Conservation (phyloP, 108 stramenopile species). For the Chaetoceros tenuissimus region DNA sequence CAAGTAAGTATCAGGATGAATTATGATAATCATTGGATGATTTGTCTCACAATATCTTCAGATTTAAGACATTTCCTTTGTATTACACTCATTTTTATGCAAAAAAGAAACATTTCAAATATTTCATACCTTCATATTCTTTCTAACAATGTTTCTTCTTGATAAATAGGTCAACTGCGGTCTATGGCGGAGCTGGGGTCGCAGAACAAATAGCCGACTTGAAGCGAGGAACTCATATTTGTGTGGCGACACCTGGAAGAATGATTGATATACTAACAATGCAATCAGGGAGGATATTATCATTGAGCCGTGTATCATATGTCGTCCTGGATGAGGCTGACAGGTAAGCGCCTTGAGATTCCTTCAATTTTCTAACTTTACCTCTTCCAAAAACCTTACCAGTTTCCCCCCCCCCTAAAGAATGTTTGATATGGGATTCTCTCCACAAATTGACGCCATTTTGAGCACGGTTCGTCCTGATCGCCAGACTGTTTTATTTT, state of each 20-base stretch:
- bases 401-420: no score
- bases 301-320: conserved; percentile 85
- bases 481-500: conserved; percentile 94
- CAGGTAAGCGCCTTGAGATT: no score
- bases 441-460: conserved; percentile 94
- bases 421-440: conserved; percentile 99
- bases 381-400: no score
- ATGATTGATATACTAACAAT: conserved; percentile 98
- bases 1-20: conserved; percentile 43
- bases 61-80: no score
- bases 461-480: conserved; percentile 89
- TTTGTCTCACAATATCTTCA: background rate
- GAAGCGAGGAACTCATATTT: conserved; percentile 94
- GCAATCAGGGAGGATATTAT: conserved; percentile 93
- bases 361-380: no score
- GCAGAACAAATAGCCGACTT: conserved; percentile 96
- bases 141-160: no score
- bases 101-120: background rate
- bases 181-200: conserved; percentile 97
- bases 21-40: background rate
- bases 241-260: conserved; percentile 96
- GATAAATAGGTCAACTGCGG: conserved; percentile 82
- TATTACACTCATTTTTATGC: background rate
- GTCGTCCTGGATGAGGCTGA: conserved; percentile 99
- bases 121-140: background rate